A percentile compares a stretch with the other conserved stretches of the same genome.
phyloP scores from a whole-genome alignment of 106 monocot genomes.

The Agapanthus africanus region DNA sequence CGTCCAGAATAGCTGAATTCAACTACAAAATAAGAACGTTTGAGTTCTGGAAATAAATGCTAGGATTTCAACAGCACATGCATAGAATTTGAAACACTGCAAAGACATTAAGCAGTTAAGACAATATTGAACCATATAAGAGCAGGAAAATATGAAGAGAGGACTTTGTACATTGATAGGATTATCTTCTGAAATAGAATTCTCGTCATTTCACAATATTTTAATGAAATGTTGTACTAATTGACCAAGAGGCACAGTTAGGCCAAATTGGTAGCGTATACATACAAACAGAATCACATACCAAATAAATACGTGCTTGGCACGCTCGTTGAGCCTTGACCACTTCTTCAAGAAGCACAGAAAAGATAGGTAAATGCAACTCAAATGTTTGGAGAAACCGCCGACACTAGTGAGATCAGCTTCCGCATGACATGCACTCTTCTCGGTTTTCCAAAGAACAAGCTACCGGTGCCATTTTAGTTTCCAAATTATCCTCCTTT shows the following conservation, averaged over 20 bases:
- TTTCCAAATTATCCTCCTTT: constrained; percentile 31
- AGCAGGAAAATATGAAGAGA: neutral
- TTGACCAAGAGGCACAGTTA: neutral
- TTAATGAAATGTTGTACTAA: neutral
- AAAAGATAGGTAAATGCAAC: neutral
- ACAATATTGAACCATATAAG: neutral
- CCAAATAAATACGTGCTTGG: neutral
- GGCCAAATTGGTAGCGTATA: neutral
- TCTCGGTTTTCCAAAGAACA: constrained; percentile 69
- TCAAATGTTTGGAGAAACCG: neutral
- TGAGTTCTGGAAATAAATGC: neutral
- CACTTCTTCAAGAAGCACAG: neutral
- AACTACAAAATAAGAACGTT: neutral
- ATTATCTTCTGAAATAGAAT: neutral
- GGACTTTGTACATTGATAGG: neutral
- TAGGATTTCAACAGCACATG: neutral
- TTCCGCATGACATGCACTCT: constrained; percentile 63
- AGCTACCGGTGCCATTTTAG: constrained; percentile 51
- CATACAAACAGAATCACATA: neutral
- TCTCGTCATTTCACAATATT: neutral
- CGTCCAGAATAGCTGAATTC: neutral
- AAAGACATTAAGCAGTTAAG: neutral
- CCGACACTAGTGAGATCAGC: constrained; percentile 16
- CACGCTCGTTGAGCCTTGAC: neutral
- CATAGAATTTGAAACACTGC: neutral